Base-by-base conservation (phyloP, 441 rosid genomes). In the Adansonia madagascariensis region DNA sequence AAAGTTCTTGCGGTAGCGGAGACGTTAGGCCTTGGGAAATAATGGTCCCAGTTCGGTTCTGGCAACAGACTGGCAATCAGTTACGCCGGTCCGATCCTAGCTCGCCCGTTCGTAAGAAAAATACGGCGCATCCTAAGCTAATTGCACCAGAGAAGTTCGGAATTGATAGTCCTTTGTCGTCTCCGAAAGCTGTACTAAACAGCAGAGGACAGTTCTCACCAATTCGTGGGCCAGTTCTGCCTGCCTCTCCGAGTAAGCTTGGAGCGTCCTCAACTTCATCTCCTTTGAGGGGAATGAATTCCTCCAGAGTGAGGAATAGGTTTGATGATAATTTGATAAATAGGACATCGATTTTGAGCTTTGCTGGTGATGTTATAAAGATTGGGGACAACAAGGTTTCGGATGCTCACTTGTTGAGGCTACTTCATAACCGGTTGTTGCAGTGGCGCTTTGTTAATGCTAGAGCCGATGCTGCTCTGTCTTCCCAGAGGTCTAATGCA, bases 361-460 rank as follows among this genome's bases (percentile, higher is more conserved):
- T 91, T 79, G 90, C 92, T 67, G 93, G 90, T 79, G 97, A 94
- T 81, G 83, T 89, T 39, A 15, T 50, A 73, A 83, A 92, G 86
- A 74, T 87, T 71, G 92, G 95, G 73, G 97, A 88, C 82, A 88
- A 81, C 53, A 85, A 84, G 60, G 82, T 89, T 71, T 82, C 67
- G 65, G 92, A 95, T 81, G 92, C 90, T 73, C 97, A 94, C 80
- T 56, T 82, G 82, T 79, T 92, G 84, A 91, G 94, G 84, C 85
- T 90, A 71, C 83, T 92, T 17, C 87, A 94, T 80, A 95, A 92
- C 83, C 86, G 90, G 70, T 74, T 90, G 85, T 73, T 95, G 85
- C 98, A 95, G 17, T 94, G 94, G 98, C 91, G 93, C 47, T 91
- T 91, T 82, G 86, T 84, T 56, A 94, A 91, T 84, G 99, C 98